These are phyloP conservation scores for Centella asiatica DNA, from an alignment of 129 eudicot genomes.

Conservation along the genomic window DNA sequence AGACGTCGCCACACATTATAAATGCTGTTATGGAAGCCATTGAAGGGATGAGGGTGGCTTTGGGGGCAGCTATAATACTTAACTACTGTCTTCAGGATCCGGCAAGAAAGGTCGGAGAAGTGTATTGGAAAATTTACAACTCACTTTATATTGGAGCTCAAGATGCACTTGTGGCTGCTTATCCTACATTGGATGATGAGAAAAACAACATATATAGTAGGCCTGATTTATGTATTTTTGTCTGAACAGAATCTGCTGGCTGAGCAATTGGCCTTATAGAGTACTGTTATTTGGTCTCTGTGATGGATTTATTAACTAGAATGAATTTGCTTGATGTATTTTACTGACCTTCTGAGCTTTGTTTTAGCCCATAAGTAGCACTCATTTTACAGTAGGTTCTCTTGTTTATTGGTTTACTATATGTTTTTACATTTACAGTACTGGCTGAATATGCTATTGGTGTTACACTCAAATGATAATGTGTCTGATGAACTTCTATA, in stretches of 20 bases:
- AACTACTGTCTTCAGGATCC: conserved; percentile 94
- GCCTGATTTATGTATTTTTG: conserved; percentile 71
- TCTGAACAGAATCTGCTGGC: conserved; percentile 27
- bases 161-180: conserved; percentile 85
- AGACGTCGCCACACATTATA: conserved; percentile 86
- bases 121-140: conserved; percentile 88
- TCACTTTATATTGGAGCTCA: conserved; percentile 86
- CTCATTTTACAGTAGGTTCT: too few relatives aligned
- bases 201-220: conserved; percentile 56
- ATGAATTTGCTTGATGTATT: too few relatives aligned
- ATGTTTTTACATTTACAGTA: too few relatives aligned
- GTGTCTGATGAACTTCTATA: too few relatives aligned
- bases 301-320: too few relatives aligned
- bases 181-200: conserved; percentile 76
- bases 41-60: conserved; percentile 89
- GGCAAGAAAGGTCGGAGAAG: conserved; percentile 90
- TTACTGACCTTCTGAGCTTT: too few relatives aligned
- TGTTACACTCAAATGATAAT: too few relatives aligned
- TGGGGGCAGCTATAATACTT: conserved; percentile 73
- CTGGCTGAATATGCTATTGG: too few relatives aligned
- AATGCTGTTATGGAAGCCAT: conserved; percentile 93
- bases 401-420: too few relatives aligned
- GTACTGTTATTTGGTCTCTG: too few relatives aligned
- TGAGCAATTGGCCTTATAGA: too few relatives aligned
- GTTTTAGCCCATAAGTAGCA: too few relatives aligned